A percentile compares a stretch with the other conserved stretches of the same genome.
phyloP scores from a whole-genome alignment of 768 basidiomycete species.

The Pisolithus microcarpus region DNA sequence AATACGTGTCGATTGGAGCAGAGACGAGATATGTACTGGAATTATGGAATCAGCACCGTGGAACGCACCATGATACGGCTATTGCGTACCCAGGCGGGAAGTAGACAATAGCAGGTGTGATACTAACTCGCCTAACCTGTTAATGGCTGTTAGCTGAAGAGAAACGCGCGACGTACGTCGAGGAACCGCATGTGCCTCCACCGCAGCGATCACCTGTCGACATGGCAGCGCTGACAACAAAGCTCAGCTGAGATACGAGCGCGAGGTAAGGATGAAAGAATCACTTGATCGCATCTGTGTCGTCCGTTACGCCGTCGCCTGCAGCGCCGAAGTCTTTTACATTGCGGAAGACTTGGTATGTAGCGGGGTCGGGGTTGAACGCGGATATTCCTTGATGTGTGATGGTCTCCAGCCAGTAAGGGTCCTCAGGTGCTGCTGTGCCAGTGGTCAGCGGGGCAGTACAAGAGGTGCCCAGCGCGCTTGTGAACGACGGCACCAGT shows the following conservation, averaged over 20 bases:
- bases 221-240: constrained; percentile 50
- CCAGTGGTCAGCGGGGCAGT: constrained; percentile 40
- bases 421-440: constrained; percentile 45
- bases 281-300: constrained; percentile 71
- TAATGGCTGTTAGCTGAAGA: neutral
- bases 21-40: constrained; percentile 62
- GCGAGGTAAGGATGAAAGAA: neutral
- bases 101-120: constrained; percentile 68
- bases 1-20: constrained; percentile 59
- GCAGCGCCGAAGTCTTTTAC: constrained; percentile 55
- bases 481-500: constrained; percentile 15
- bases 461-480: constrained; percentile 41
- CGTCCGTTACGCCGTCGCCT: constrained; percentile 63
- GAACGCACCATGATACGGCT: neutral
- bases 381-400: constrained; percentile 66
- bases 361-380: constrained; percentile 47
- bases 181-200: constrained; percentile 47
- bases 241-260: constrained; percentile 4
- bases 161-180: constrained; percentile 33
- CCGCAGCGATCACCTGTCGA: constrained; percentile 59
- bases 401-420: constrained; percentile 68
- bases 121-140: constrained; percentile 26
- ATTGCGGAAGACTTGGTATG: constrained; percentile 69
- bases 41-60: neutral
- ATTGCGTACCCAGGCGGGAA: constrained; percentile 60